Conservation (phyloP, 306 rosid genomes). For the Prunus salicina region DNA sequence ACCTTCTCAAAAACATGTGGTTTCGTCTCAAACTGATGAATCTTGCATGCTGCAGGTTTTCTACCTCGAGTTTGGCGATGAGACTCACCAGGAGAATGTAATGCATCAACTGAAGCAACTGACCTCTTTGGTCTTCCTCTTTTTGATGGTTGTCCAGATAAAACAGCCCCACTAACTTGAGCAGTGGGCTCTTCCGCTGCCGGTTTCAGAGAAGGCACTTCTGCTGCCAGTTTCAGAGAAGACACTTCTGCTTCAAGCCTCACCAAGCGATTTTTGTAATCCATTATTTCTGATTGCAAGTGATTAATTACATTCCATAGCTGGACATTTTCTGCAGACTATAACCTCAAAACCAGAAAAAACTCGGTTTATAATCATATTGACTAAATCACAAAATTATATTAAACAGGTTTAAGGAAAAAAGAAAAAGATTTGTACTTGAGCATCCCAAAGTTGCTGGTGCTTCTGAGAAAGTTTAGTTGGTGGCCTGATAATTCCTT, state of each 20-base stretch:
- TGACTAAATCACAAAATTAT: background rate
- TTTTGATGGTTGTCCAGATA: slow-evolving; percentile 28
- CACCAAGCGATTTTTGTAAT: slow-evolving; percentile 36
- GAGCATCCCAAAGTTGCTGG: slow-evolving; percentile 50
- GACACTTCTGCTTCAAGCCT: slow-evolving; percentile 45
- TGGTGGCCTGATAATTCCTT: slow-evolving; percentile 31
- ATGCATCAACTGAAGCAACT: slow-evolving; percentile 20
- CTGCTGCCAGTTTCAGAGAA: slow-evolving; percentile 32
- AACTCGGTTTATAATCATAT: slow-evolving; percentile 2
- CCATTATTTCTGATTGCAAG: slow-evolving; percentile 45
- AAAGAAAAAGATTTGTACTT: slow-evolving; percentile 23
- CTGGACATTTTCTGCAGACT: slow-evolving; percentile 49
- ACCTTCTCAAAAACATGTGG: slow-evolving; percentile 39
- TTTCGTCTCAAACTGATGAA: slow-evolving; percentile 20
- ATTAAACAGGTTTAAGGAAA: slow-evolving; percentile 9
- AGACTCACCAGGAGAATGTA: slow-evolving; percentile 17
- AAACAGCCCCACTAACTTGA: slow-evolving; percentile 22
- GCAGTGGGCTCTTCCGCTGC: slow-evolving; percentile 25
- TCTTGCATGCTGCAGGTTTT: slow-evolving; percentile 20
- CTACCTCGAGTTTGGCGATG: slow-evolving; percentile 21
- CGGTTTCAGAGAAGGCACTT: slow-evolving; percentile 34
- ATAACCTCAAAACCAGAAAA: slow-evolving; percentile 26
- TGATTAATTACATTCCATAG: slow-evolving; percentile 34
- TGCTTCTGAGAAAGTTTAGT: background rate
- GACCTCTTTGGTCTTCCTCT: slow-evolving; percentile 49